Evolutionary conservation across 2,329 filamentous ascomycete species (phyloP), one percentile per base, ranked within the genome.

Genomic region (Penicillium sp.): DNA sequence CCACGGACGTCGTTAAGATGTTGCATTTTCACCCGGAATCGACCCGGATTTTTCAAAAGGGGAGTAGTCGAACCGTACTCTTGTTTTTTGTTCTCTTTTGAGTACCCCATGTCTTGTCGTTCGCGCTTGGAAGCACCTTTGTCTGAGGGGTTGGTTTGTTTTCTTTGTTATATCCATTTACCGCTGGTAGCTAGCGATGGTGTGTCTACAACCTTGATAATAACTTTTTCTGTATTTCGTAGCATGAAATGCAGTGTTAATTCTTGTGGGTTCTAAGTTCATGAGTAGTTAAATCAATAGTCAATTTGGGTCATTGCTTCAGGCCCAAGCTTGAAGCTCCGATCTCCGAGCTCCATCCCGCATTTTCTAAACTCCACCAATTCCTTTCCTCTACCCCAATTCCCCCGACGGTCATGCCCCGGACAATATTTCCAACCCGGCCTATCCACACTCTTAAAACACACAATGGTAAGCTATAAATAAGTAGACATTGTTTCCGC

Each of bases 1-100:
- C 80, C 90, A 94, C 75, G 91, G 92, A 69, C 91, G 92, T 77
- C 91, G 91, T 77, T 96, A 92, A 75, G 47, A 59, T 63, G 50
- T 51, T 59, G 46, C 46, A 43, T 44, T 53, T 53, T 36, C 57
- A 46, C 42, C 57, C 52, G 59, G 58, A 42, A 44, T 49, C 57
- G 45, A 50, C 53, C 55, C 55, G 60, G 56, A 56, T 47, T 55
- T 53, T 61, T 63, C 55, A 64, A 63, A 62, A 63, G 60, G 56
- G 66, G 59, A 60, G 61, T 65, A 60, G 60, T 61, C 60, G 57
- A 51, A 57, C 53, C 61, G 61, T 63, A 63, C 62, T 65, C 64
- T 68, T 63, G 53, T 66, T 69, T 61, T 67, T 67, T 61, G 58
- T 69, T 67, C 60, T 67, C 58, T 65, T 49, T 53, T 67, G 68